Evolutionary conservation across 495 filamentous ascomycete species (phyloP), one percentile per base, ranked within the genome.

Genomic region (Aspergillus avenaceus): DNA sequence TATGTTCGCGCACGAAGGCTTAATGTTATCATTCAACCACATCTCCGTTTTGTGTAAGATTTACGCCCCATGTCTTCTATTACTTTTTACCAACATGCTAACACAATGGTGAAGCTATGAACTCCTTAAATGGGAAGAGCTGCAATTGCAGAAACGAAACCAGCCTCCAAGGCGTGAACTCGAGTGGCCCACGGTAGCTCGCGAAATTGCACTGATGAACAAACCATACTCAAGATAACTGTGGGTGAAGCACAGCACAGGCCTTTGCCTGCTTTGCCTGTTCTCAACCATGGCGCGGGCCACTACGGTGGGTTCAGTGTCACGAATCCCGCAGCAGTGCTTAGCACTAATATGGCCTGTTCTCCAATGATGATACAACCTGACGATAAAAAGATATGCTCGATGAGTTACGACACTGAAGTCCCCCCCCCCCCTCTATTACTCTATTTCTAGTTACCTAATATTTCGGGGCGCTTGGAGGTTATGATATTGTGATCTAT

Each of bases 191-290:
- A 88, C 86, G 40, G 84, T 97, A 54, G 82, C 90, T 4, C 77
- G 91, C 24, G 93, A 97, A 73, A 87, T 98, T 48, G 92, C 93
- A 1, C 75, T 88, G 18, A 92, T 98, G 89, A 98, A 98, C 65
- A 86, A 86, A 54, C 93, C 93, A n/a, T 97, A 97, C 31, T 61
- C 58, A 13, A 54, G 58, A 45, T 55, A 52, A 45, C 23, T 26
- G 38, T 27, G 16, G 31, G 19, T 36, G 13, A 29, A 49, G 34
- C 34, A 21, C 18, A 19, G 11, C 34, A 21, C 5, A 5, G 8
- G n/a, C 8, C 21, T 21, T 14, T 38, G 34, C 34, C 21, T 38
- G 34, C 5, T 19, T 6, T 38, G 16, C 16, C 6, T 8, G 21
- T 21, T 1, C 3, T 21, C 14, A 21, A 19, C 21, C 2, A 14